Conservation (phyloP, 768 basidiomycete genomes). For the Boletus vinaceobasis region DNA sequence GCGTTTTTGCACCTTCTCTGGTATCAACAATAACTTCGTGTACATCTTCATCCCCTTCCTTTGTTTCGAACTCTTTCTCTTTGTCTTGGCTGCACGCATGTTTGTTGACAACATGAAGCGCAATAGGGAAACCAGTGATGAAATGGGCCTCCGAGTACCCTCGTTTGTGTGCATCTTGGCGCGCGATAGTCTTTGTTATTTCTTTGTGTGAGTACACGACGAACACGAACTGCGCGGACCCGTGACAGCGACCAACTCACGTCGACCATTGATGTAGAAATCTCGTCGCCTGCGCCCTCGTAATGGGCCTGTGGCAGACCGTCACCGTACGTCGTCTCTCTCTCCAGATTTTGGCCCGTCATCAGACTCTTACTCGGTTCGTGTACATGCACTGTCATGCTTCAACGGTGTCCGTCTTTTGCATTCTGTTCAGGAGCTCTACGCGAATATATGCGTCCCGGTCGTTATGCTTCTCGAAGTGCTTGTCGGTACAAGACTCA, state of each 20-base stretch:
- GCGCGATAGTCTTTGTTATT: conserved; percentile 31
- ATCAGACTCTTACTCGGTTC: neutral
- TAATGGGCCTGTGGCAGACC: conserved; percentile 27
- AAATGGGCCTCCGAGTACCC: conserved; percentile 7
- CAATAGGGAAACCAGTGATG: neutral
- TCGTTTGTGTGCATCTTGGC: conserved; percentile 25
- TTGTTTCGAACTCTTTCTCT: conserved; percentile 28
- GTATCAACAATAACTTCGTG: conserved; percentile 19
- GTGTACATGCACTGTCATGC: neutral
- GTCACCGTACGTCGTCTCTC: conserved; percentile 17
- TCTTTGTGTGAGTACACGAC: conserved; percentile 25
- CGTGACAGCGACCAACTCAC: neutral
- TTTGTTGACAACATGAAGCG: conserved; percentile 13
- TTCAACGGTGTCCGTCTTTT: neutral
- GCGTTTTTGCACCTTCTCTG: conserved; percentile 21
- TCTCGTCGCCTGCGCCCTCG: conserved; percentile 19
- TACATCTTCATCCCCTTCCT: conserved; percentile 32
- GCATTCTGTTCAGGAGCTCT: conserved; percentile 12
- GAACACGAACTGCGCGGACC: too few species aligned
- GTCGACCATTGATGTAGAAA: conserved; percentile 16
- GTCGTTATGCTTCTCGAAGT: conserved; percentile 32
- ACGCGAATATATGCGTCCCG: conserved; percentile 30
- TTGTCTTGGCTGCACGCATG: conserved; percentile 18
- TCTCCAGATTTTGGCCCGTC: neutral
- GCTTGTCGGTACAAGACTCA: conserved; percentile 29